Conservation (phyloP, 2,329 filamentous ascomycete species). For the Paramyrothecium roridum region DNA sequence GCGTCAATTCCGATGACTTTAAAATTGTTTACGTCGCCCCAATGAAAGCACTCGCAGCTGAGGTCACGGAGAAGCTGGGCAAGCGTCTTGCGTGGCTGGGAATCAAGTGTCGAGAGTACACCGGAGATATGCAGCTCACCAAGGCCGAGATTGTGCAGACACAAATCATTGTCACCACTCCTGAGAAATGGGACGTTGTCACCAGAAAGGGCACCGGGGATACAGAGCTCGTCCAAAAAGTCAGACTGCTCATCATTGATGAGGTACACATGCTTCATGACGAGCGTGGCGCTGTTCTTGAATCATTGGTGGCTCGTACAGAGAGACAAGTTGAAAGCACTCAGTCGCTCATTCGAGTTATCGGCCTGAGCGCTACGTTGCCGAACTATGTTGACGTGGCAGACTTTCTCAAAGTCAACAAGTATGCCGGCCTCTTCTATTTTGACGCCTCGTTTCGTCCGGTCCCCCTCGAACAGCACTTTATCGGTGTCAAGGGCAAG, state of each 20-base stretch:
- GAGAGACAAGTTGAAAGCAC: constrained; percentile 97
- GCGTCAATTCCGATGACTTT: constrained; percentile 82
- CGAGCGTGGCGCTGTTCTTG: constrained; percentile 90
- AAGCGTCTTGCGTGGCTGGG: constrained; percentile 92
- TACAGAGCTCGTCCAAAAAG: constrained; percentile 96
- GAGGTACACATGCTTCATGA: constrained; percentile 99
- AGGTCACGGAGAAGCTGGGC: constrained; percentile 91
- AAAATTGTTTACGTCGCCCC: constrained; percentile 98
- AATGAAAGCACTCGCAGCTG: constrained; percentile 97
- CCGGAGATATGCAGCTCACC: constrained; percentile 97
- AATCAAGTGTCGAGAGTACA: constrained; percentile 87
- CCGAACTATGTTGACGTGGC: constrained; percentile 97
- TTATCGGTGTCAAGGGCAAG: constrained; percentile 94
- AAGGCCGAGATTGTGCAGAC: constrained; percentile 95
- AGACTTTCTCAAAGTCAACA: constrained; percentile 95
- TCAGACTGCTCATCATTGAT: constrained; percentile 92
- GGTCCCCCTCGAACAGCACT: constrained; percentile 94
- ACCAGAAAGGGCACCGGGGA: constrained; percentile 96
- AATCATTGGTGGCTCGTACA: constrained; percentile 92
- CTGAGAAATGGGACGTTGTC: constrained; percentile 99
- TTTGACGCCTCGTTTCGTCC: constrained; percentile 95
- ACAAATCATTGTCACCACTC: constrained; percentile 97
- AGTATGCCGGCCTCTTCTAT: constrained; percentile 89
- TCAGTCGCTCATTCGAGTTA: constrained; percentile 92
- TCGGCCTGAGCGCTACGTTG: constrained; percentile 91